Base-by-base conservation (phyloP, 257 asterid genomes). In the Solanum chaucha region DNA sequence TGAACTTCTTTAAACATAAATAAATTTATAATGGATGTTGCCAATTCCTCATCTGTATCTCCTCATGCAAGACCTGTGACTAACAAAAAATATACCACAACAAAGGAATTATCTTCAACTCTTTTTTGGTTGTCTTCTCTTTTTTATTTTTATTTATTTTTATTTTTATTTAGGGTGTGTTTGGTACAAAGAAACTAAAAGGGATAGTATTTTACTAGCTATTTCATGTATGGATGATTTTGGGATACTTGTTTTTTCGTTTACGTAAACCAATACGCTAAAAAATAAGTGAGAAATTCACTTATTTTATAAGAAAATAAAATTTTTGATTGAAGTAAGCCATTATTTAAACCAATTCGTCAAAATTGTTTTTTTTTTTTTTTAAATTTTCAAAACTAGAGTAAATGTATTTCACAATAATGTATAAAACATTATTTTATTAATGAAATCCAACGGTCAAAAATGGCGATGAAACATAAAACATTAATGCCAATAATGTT, bases 61-160 rank as follows among this genome's bases (percentile, higher is more conserved):
- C 51, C 14, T 71, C 87, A 85, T 85, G 83, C 68, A 11, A 85
- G 83, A 44, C 81, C 5, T 40, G 87, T 85, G 83, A 71, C 51
- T 58, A 85, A 24, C 87, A 40, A 67, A 28, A 77, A 38, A 41
- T 22, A 85, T 14, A 85, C 40, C 48, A 70, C 46, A 70, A 46
- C 24, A 30, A 55, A 51, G 10, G 77, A 28, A 61, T 61, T 55
- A 61, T 61, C 24, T 36, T 71, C 11, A 32, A 48, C 34, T 11
- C 34, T 58, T 26, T 59, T 28, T 12, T 58, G 22, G 17, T 17
- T n/a, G 20, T n/a, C 51, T 48, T 48, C 58, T 48, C 58, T 6
- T 32, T 48, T 36, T 28, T 40, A 5, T 28, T 82, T 5, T 8
- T 40, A 5, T 28, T 82, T 5, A 4, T 2, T 24, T 7, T 8